A percentile compares a stretch with the other conserved stretches of the same genome.
These are phyloP conservation scores for Neoboletus magnificus DNA, from an alignment of 768 basidiomycete genomes.

Conservation along the genomic window DNA sequence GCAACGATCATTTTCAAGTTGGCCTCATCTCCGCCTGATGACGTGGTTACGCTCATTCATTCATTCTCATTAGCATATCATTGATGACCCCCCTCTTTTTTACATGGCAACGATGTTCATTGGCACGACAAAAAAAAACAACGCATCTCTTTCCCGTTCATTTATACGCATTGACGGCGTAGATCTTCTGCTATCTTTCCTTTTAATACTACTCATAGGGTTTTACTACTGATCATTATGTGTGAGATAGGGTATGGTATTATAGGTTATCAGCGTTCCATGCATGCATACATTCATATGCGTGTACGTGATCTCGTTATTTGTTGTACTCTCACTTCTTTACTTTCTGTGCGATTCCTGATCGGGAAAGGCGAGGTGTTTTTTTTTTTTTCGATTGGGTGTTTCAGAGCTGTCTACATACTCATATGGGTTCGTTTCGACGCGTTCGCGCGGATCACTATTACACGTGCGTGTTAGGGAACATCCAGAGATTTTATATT, in stretches of 20 bases:
- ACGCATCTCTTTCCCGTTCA: background rate
- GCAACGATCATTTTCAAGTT: slow-evolving; percentile 8
- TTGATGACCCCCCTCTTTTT: background rate
- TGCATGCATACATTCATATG: slow-evolving; percentile 6
- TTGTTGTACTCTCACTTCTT: background rate
- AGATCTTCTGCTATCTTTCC: slow-evolving; percentile 2
- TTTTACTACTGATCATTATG: slow-evolving; percentile 5
- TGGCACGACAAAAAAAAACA: slow-evolving; percentile 6
- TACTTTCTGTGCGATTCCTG: background rate
- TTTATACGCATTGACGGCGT: slow-evolving; percentile 5
- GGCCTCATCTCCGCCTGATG: slow-evolving; percentile 2
- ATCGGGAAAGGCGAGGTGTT: background rate
- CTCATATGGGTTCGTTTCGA: background rate
- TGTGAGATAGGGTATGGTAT: slow-evolving; percentile 14
- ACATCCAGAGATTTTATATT: background rate
- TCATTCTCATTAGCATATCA: slow-evolving; percentile 16
- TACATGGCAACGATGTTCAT: slow-evolving; percentile 5
- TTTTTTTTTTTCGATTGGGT: background rate
- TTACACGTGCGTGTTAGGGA: background rate
- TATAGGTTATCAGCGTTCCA: slow-evolving; percentile 7
- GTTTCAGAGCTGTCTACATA: background rate
- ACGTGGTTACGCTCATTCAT: slow-evolving; percentile 9
- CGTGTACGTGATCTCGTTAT: slow-evolving; percentile 1
- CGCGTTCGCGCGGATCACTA: background rate
- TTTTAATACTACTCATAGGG: slow-evolving; percentile 4